Conservation (phyloP, 495 filamentous ascomycete genomes). For the Chaetomium tenue region DNA sequence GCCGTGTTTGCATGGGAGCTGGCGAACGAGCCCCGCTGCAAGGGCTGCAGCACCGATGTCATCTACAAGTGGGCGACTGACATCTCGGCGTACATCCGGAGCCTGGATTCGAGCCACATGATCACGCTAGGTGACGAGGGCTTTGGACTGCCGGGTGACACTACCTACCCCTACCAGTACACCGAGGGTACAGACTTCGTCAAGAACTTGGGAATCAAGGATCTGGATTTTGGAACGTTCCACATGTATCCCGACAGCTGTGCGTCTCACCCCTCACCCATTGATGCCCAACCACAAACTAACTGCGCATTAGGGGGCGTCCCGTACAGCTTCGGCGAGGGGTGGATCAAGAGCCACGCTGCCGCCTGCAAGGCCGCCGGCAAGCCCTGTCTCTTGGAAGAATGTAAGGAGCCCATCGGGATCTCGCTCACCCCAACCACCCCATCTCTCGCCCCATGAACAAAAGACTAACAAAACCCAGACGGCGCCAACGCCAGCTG, state of each 20-base stretch:
- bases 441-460: not conserved
- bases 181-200: slow-evolving; percentile 60
- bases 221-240: slow-evolving; percentile 63
- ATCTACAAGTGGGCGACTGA: slow-evolving; percentile 62
- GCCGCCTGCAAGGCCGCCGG: slow-evolving; percentile 51
- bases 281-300: not conserved
- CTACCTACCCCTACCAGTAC: slow-evolving; percentile 55
- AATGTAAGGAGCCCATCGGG: slow-evolving; percentile 39
- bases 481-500: slow-evolving; percentile 51
- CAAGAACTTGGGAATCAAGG: slow-evolving; percentile 49
- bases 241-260: slow-evolving; percentile 59
- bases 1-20: slow-evolving; percentile 73
- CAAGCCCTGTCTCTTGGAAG: slow-evolving; percentile 65
- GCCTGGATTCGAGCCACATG: slow-evolving; percentile 61
- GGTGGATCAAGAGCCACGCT: slow-evolving; percentile 60
- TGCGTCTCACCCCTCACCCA: slow-evolving; percentile 24
- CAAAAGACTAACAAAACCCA: slow-evolving; percentile 7
- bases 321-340: slow-evolving; percentile 44
- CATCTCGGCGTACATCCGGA: slow-evolving; percentile 62
- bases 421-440: slow-evolving; percentile 9
- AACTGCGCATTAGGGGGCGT: slow-evolving; percentile 36
- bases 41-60: slow-evolving; percentile 55
- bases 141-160: slow-evolving; percentile 43
- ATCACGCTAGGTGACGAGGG: slow-evolving; percentile 67
- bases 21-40: slow-evolving; percentile 68